Evolutionary conservation across 1,139 yeast species (phyloP).

Genomic region (Candida sp.): DNA sequence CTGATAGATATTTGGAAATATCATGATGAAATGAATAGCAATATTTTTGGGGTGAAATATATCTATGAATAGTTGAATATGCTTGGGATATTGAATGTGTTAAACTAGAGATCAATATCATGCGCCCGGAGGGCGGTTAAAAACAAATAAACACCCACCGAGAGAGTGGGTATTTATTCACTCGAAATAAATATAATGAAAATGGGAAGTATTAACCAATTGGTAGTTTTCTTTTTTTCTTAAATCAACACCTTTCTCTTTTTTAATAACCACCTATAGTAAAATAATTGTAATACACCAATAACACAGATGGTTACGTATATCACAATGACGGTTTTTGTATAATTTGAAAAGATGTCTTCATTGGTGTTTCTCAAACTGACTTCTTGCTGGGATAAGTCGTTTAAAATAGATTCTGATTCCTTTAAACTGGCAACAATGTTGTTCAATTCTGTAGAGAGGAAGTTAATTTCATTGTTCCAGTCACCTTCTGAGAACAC

Average conservation of each 20-base stretch:
- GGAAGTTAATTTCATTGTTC: constrained; percentile 23
- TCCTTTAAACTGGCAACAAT: constrained; percentile 26
- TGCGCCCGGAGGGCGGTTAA: not conserved
- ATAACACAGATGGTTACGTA: constrained; percentile 23
- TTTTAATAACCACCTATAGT: constrained; percentile 26
- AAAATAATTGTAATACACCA: constrained; percentile 29
- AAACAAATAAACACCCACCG: no score
- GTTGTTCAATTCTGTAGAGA: constrained; percentile 29
- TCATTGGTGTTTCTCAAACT: constrained; percentile 40
- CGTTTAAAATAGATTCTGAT: constrained; percentile 23
- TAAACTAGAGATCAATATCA: not conserved
- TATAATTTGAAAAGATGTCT: constrained; percentile 32
- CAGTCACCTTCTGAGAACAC: constrained; percentile 30
- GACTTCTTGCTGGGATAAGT: constrained; percentile 32
- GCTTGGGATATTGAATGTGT: constrained; percentile 1
- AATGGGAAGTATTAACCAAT: no score
- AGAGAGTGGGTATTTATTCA: no score
- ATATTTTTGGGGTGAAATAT: not conserved
- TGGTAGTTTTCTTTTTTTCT: no score
- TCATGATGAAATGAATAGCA: not conserved
- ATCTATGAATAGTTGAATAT: not conserved
- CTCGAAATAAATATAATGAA: no score
- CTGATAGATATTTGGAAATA: not conserved
- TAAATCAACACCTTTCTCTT: constrained; percentile 19
- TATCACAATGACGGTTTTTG: constrained; percentile 22